phyloP scores from a whole-genome alignment of 345 rosid species.

The Melaleuca alternifolia region DNA sequence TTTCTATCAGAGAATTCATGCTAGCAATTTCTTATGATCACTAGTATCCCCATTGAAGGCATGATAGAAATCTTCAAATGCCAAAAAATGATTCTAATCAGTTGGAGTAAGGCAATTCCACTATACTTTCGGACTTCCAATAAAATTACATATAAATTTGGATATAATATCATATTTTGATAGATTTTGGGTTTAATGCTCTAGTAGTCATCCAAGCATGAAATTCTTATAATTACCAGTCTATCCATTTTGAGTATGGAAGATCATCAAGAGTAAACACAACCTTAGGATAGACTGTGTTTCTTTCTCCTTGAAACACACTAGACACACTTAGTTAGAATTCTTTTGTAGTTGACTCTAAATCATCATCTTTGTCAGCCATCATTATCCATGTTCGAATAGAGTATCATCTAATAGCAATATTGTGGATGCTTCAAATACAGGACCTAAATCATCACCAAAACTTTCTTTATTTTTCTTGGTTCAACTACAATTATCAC shows the following conservation, averaged over 20 bases:
- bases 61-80: neutral
- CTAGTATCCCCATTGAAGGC: neutral
- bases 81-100: neutral
- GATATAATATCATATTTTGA: too few species aligned
- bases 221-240: neutral
- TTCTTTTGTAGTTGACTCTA: too few species aligned
- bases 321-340: neutral
- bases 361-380: neutral
- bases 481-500: neutral
- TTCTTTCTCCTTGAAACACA: too few species aligned
- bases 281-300: neutral
- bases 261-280: neutral
- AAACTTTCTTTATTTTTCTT: too few species aligned
- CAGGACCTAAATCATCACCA: too few species aligned
- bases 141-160: neutral
- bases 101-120: neutral
- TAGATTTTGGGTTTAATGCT: too few species aligned
- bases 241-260: neutral
- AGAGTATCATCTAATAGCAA: neutral
- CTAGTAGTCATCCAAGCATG: neutral
- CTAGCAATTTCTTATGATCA: neutral
- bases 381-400: rapidly evolving
- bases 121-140: neutral
- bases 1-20: neutral
- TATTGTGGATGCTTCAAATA: neutral